Percentiles rank a stretch among this genome's conserved stretches.
These are phyloP conservation scores for Elaphomyces granulatus DNA, from an alignment of 495 filamentous ascomycete genomes.

Conservation along the genomic window DNA sequence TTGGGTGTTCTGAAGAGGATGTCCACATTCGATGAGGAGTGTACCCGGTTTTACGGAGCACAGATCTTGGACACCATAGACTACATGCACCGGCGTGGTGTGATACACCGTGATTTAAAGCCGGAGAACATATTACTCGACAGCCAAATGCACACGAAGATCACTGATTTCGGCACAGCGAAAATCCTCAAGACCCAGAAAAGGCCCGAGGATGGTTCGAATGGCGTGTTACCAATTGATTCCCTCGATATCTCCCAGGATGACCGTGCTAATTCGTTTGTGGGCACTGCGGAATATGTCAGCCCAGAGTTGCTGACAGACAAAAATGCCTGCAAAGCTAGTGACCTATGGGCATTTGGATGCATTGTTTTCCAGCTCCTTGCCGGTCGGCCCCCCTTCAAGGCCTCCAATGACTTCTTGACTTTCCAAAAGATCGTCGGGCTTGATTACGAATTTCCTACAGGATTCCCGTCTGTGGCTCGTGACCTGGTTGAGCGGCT, in stretches of 20 bases:
- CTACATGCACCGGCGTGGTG: conserved; percentile 92
- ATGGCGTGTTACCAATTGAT: conserved; percentile 34
- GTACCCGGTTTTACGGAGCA: conserved; percentile 85
- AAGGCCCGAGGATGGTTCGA: conserved; percentile 31
- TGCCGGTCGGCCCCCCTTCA: conserved; percentile 89
- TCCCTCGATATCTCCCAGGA: conserved; percentile 44
- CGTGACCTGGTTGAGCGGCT: conserved; percentile 86
- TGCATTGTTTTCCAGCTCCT: conserved; percentile 97
- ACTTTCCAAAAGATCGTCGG: conserved; percentile 97
- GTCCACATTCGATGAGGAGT: conserved; percentile 90
- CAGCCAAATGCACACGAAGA: conserved; percentile 93
- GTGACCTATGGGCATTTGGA: conserved; percentile 98
- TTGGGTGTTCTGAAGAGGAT: conserved; percentile 87
- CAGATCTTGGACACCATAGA: conserved; percentile 95
- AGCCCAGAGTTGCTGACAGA: conserved; percentile 90
- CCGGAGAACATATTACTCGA: conserved; percentile 96
- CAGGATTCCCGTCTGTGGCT: conserved; percentile 76
- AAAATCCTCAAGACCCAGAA: conserved; percentile 68
- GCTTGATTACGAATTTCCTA: conserved; percentile 86
- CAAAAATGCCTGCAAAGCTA: conserved; percentile 95
- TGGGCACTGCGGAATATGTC: conserved; percentile 97
- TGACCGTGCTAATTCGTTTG: conserved; percentile 80
- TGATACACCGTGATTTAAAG: conserved; percentile 95
- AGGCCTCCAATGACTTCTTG: conserved; percentile 90
- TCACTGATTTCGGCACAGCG: conserved; percentile 97